These are phyloP conservation scores for Vitis rupestris DNA, from an alignment of 164 flowering plant genomes.

Conservation along the genomic window DNA sequence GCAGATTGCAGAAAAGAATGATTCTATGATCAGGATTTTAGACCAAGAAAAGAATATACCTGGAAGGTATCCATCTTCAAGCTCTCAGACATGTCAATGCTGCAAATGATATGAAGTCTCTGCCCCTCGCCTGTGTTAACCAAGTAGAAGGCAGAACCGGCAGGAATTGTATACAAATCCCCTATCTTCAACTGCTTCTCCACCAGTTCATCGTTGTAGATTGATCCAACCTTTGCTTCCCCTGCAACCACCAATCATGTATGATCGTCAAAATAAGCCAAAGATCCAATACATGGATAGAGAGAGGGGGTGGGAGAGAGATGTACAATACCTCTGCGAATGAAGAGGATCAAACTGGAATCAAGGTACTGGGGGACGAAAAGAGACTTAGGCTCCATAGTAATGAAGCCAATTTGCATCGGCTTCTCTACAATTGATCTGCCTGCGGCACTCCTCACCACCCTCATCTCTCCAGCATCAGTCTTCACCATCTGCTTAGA, in stretches of 20 bases:
- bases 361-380: slow-evolving; percentile 89
- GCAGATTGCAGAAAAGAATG: no score
- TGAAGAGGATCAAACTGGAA: slow-evolving; percentile 68
- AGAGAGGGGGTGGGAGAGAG: background rate
- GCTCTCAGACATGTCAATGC: slow-evolving; percentile 73
- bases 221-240: slow-evolving; percentile 65
- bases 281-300: no score
- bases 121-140: slow-evolving; percentile 67
- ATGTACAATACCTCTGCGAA: slow-evolving; percentile 54
- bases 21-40: no score
- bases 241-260: slow-evolving; percentile 44
- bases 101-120: slow-evolving; percentile 66
- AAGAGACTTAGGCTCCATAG: slow-evolving; percentile 78
- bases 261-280: background rate
- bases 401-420: slow-evolving; percentile 80
- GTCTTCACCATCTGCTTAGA: slow-evolving; percentile 51
- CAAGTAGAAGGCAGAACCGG: slow-evolving; percentile 83
- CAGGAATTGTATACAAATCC: slow-evolving; percentile 71
- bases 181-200: slow-evolving; percentile 63
- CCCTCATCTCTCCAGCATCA: slow-evolving; percentile 76
- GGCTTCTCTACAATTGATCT: slow-evolving; percentile 28
- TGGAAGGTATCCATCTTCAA: slow-evolving; percentile 50
- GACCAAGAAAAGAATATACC: slow-evolving; percentile 24
- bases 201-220: slow-evolving; percentile 51
- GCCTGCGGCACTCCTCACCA: slow-evolving; percentile 39